These are phyloP conservation scores for Mortierella alpina DNA, from an alignment of 192 early-diverging fungal genomes.

Conservation along the genomic window DNA sequence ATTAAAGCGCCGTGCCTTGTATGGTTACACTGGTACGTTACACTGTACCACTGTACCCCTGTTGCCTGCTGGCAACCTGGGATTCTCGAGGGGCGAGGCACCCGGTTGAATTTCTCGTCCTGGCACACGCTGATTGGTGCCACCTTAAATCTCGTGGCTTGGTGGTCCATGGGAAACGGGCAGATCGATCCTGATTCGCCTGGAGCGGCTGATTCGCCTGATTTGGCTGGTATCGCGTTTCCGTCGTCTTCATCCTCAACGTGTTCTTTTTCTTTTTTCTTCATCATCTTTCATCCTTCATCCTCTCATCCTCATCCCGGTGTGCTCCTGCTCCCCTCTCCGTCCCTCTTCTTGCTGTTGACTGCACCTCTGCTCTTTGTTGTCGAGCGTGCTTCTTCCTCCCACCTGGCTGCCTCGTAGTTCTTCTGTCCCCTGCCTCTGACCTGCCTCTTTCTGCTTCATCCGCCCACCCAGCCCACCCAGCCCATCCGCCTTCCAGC, in stretches of 20 bases:
- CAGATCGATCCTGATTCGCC: no score
- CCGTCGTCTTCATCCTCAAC: neutral
- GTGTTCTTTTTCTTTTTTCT: neutral
- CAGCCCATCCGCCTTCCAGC: neutral
- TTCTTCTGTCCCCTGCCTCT: slow-evolving; percentile 37
- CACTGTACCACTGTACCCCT: no score
- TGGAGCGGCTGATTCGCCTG: no score
- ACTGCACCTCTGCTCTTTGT: slow-evolving; percentile 23
- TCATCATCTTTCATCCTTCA: slow-evolving; percentile 4
- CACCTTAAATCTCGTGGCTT: no score
- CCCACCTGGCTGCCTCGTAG: slow-evolving; percentile 11
- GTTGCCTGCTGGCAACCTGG: no score
- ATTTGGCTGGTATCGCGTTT: slow-evolving; percentile 4
- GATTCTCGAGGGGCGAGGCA: no score
- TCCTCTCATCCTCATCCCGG: neutral
- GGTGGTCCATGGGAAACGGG: no score
- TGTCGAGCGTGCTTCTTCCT: slow-evolving; percentile 17
- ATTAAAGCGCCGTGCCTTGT: no score
- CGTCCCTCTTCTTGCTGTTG: slow-evolving; percentile 11
- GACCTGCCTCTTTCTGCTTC: slow-evolving; percentile 27
- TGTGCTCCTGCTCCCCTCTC: neutral
- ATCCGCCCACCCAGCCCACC: neutral
- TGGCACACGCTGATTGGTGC: no score
- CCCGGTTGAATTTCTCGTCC: no score
- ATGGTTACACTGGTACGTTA: no score